Percentiles rank a stretch among this genome's conserved stretches.
These are phyloP conservation scores for Meyerozyma smithsonii DNA, from an alignment of 1,139 yeast genomes.

Conservation along the genomic window DNA sequence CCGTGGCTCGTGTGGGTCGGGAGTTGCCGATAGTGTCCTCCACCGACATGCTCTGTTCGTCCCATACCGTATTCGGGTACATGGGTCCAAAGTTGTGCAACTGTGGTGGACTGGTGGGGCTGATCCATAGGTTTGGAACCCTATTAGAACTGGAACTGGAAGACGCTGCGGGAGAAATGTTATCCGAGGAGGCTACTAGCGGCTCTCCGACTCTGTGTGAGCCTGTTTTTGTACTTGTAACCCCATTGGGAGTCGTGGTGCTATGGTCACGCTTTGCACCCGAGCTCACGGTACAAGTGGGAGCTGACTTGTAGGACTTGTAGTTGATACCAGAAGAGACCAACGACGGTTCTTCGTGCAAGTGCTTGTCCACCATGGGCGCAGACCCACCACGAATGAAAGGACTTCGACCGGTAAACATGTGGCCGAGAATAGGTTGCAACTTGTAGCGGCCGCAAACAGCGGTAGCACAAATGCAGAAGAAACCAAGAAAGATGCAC, in stretches of 20 bases:
- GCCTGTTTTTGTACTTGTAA: neutral
- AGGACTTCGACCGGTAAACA: neutral
- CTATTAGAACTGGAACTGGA: neutral
- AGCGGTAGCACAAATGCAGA: neutral
- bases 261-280: neutral
- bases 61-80: neutral
- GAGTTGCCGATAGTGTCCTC: neutral
- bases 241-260: neutral
- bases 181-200: neutral
- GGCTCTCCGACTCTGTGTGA: neutral
- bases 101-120: neutral
- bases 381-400: neutral
- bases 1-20: neutral
- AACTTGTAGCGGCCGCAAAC: neutral
- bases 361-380: neutral
- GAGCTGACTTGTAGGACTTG: neutral
- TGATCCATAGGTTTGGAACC: neutral
- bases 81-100: neutral
- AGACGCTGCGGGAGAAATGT: neutral
- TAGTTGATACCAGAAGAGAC: neutral
- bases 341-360: too few relatives aligned
- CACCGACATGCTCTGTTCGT: neutral
- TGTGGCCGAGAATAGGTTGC: neutral
- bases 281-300: neutral
- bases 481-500: too few relatives aligned